A percentile compares a stretch with the other conserved stretches of the same genome.
Conservation (phyloP, 1,284 basidiomycete species). For the Athelia sp. region DNA sequence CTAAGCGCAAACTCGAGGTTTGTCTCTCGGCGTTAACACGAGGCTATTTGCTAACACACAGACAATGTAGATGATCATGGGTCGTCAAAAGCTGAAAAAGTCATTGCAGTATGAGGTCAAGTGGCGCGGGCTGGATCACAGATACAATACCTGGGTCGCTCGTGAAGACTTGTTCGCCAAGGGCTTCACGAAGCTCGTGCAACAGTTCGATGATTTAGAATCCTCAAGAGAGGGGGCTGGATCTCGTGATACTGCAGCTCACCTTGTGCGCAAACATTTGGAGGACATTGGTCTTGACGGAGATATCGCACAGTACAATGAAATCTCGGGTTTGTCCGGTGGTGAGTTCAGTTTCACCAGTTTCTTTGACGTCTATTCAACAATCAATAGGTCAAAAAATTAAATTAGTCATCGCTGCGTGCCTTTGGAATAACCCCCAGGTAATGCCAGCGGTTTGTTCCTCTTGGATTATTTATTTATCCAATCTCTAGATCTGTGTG, state of each 20-base stretch:
- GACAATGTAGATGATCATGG: conserved; percentile 71
- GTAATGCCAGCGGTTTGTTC: conserved; percentile 40
- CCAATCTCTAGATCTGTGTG: conserved; percentile 53
- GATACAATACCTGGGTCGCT: conserved; percentile 91
- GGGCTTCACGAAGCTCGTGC: conserved; percentile 89
- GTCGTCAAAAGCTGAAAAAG: conserved; percentile 98
- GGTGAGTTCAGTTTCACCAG: conserved; percentile 35
- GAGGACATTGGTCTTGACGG: conserved; percentile 96
- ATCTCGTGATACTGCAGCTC: conserved; percentile 75
- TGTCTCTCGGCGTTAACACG: conserved; percentile 17
- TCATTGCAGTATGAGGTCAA: conserved; percentile 95
- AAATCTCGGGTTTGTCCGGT: conserved; percentile 87
- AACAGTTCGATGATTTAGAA: conserved; percentile 97
- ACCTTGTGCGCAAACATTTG: conserved; percentile 82
- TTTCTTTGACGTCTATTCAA: conserved; percentile 19
- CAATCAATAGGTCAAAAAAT: conserved; percentile 78
- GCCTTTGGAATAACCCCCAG: conserved; percentile 94
- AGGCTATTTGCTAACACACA: conserved; percentile 7
- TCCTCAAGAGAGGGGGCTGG: conserved; percentile 92
- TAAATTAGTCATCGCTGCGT: conserved; percentile 93
- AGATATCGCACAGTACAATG: conserved; percentile 96
- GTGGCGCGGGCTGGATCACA: conserved; percentile 93
- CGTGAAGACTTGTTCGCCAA: conserved; percentile 87
- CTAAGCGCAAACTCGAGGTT: conserved; percentile 87
- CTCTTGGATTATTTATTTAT: neutral